Evolutionary conservation across 805 yeast species (phyloP).

Genomic region (Candida sanyiensis): DNA sequence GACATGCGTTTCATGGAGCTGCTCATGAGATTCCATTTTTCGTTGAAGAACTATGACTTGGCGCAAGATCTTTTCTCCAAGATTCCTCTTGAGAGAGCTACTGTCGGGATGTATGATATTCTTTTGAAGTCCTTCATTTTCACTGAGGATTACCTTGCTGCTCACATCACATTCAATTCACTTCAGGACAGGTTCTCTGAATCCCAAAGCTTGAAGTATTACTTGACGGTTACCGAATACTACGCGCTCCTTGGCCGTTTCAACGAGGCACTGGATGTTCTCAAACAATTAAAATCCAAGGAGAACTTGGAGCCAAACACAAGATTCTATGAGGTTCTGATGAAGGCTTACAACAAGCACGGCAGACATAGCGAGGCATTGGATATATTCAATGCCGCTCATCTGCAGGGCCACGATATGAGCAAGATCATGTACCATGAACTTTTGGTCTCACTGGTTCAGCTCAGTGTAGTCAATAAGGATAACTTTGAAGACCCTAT

Average conservation of each 20-base stretch:
- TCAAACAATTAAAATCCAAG: slow-evolving; percentile 26
- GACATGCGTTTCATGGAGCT: slow-evolving; percentile 11
- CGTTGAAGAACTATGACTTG: slow-evolving; percentile 9
- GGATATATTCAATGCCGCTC: slow-evolving; percentile 24
- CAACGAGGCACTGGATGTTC: slow-evolving; percentile 27
- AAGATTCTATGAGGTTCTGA: slow-evolving; percentile 27
- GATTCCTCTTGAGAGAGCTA: background rate
- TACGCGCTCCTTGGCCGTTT: slow-evolving; percentile 16
- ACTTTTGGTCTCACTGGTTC: slow-evolving; percentile 28
- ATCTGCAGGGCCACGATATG: slow-evolving; percentile 20
- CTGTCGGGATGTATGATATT: slow-evolving; percentile 9
- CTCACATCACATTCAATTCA: slow-evolving; percentile 9
- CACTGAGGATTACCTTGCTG: slow-evolving; percentile 8
- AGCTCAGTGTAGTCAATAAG: slow-evolving; percentile 23
- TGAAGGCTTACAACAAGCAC: slow-evolving; percentile 26
- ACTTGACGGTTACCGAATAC: slow-evolving; percentile 7
- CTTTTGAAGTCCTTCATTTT: slow-evolving; percentile 18
- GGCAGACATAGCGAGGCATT: slow-evolving; percentile 26
- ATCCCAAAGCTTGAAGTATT: background rate
- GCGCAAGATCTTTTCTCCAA: slow-evolving; percentile 11
- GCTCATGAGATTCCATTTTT: slow-evolving; percentile 14
- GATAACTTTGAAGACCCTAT: slow-evolving; percentile 27
- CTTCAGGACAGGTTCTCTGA: slow-evolving; percentile 1
- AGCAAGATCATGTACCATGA: slow-evolving; percentile 27
- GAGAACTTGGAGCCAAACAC: slow-evolving; percentile 16